These are phyloP conservation scores for Avena atlantica DNA, from an alignment of 176 grass and related monocot species.

Conservation along the genomic window DNA sequence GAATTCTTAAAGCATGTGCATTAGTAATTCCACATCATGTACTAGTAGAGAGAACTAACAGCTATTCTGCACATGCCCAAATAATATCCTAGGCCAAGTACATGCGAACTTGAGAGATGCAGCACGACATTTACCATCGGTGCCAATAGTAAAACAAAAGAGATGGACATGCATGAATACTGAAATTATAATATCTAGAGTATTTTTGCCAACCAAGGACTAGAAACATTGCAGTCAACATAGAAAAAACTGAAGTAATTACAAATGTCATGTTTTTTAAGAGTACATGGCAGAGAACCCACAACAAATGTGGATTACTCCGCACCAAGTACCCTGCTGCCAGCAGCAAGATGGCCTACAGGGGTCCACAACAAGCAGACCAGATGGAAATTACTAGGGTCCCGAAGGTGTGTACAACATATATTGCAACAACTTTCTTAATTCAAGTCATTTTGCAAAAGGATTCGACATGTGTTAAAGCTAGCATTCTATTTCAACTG, in stretches of 20 bases:
- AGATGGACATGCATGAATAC: not conserved
- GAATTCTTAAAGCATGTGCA: not conserved
- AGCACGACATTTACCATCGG: too few relatives aligned
- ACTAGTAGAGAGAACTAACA: not conserved
- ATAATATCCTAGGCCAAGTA: not conserved
- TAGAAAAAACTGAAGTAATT: slow-evolving; percentile 2
- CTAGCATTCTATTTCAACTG: too few relatives aligned
- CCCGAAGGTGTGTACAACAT: not conserved
- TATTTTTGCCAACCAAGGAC: not conserved
- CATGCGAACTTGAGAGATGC: not conserved
- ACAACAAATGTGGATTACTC: not conserved
- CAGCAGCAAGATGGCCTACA: not conserved
- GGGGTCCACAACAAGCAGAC: not conserved
- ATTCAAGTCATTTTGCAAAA: not conserved
- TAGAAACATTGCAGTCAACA: too few relatives aligned
- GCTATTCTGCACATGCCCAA: slow-evolving; percentile 10
- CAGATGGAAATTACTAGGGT: not conserved
- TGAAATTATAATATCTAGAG: not conserved
- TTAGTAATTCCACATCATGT: not conserved
- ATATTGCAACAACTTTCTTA: not conserved
- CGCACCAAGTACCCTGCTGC: not conserved
- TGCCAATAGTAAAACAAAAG: too few relatives aligned
- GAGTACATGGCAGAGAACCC: not conserved
- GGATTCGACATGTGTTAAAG: not conserved
- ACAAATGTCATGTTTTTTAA: slow-evolving; percentile 12